Conservation (phyloP, 345 rosid species). For the Schrenkiella parvula region DNA sequence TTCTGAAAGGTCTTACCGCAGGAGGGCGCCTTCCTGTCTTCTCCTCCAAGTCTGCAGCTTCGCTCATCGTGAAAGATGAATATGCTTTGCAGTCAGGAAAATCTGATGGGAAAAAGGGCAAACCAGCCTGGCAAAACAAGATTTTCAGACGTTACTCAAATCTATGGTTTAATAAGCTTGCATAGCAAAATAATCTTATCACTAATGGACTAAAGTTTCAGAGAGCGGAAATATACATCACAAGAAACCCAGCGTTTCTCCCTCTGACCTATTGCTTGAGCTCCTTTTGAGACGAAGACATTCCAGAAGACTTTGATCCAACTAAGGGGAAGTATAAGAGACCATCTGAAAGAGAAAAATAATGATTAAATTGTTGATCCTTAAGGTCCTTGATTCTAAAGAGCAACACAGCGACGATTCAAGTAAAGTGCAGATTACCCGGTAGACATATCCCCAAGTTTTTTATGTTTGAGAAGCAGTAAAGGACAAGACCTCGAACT, state of each 20-base stretch:
- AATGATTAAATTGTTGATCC: conserved; percentile 1
- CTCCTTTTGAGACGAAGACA: conserved; percentile 61
- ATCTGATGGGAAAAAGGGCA: conserved; percentile 82
- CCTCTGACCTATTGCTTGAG: conserved; percentile 72
- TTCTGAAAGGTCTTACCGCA: conserved; percentile 50
- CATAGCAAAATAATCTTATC: not conserved
- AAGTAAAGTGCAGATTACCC: conserved; percentile 49
- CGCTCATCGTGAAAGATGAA: conserved; percentile 45
- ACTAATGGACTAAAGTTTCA: not conserved
- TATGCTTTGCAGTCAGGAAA: conserved; percentile 80
- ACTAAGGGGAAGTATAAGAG: conserved; percentile 73
- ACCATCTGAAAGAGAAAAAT: conserved; percentile 60
- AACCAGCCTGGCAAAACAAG: conserved; percentile 44
- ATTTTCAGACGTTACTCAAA: conserved; percentile 1
- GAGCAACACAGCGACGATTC: conserved; percentile 3
- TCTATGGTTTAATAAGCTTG: not conserved
- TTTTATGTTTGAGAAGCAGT: conserved; percentile 57
- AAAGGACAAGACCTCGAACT: conserved; percentile 64
- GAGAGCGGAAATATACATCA: conserved; percentile 44
- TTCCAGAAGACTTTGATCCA: conserved; percentile 79
- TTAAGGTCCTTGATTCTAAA: not conserved
- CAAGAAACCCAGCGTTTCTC: conserved; percentile 87
- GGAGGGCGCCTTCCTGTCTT: conserved; percentile 49
- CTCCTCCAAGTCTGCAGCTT: conserved; percentile 46
- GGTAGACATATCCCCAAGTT: conserved; percentile 29